phyloP scores from a whole-genome alignment of 441 rosid genomes.

The Mallotus japonicus region DNA sequence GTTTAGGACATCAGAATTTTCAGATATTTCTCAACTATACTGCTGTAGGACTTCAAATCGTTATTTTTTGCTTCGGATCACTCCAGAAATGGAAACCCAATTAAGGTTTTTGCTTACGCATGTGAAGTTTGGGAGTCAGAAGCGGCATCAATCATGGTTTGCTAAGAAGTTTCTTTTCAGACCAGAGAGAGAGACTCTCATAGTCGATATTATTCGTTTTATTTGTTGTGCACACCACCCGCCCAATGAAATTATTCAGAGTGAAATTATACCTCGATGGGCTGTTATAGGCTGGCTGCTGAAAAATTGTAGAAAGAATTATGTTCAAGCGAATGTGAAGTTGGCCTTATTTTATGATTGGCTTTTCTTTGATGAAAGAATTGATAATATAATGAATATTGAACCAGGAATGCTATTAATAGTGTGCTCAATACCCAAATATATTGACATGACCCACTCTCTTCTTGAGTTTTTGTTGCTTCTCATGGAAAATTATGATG shows the following conservation, averaged over 20 bases:
- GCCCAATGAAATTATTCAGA: conserved; percentile 53
- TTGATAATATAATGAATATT: conserved; percentile 75
- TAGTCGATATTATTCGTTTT: conserved; percentile 74
- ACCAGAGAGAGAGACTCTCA: conserved; percentile 58
- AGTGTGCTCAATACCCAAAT: conserved; percentile 65
- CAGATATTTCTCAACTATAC: conserved; percentile 52
- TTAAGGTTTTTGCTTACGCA: conserved; percentile 67
- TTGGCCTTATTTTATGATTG: conserved; percentile 81
- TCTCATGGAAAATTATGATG: conserved; percentile 65
- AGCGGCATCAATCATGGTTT: conserved; percentile 76
- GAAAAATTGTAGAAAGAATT: conserved; percentile 48
- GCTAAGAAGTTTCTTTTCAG: conserved; percentile 50
- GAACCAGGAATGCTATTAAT: conserved; percentile 84
- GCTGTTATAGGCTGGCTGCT: conserved; percentile 86
- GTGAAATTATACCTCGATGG: conserved; percentile 82
- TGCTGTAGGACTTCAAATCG: conserved; percentile 56
- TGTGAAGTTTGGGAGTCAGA: conserved; percentile 78
- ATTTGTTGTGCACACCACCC: conserved; percentile 82
- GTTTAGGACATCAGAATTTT: conserved; percentile 43
- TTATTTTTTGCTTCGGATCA: conserved; percentile 60
- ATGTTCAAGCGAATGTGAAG: conserved; percentile 55
- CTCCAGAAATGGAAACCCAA: conserved; percentile 71
- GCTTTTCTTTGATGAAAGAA: conserved; percentile 74
- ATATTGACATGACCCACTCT: conserved; percentile 54
- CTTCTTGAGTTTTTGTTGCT: conserved; percentile 77